Evolutionary conservation across 2,329 filamentous ascomycete species (phyloP).

Genomic region (Aspergillus thermomutatus): DNA sequence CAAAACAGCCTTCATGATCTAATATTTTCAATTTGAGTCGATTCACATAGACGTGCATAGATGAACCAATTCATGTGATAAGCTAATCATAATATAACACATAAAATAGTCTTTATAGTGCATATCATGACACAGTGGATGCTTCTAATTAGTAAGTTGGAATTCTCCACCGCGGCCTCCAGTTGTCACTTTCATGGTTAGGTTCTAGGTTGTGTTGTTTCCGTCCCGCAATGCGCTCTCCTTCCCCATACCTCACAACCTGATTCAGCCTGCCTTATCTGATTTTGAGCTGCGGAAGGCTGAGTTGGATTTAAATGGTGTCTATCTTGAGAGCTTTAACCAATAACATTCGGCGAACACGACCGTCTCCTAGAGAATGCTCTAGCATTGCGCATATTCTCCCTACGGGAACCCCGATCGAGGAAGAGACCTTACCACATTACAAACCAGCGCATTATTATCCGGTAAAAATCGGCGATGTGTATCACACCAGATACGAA

Average conservation of each 20-base stretch:
- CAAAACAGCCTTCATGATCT: too few relatives aligned
- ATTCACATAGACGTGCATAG: too few relatives aligned
- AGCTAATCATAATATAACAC: too few relatives aligned
- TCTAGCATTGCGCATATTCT: slow-evolving; percentile 2
- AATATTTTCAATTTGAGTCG: too few relatives aligned
- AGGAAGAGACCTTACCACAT: slow-evolving; percentile 25
- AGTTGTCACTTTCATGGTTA: too few relatives aligned
- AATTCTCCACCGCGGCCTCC: too few relatives aligned
- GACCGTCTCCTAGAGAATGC: slow-evolving; percentile 2
- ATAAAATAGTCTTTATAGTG: too few relatives aligned
- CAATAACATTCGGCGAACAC: slow-evolving; percentile 3
- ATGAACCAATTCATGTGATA: too few relatives aligned
- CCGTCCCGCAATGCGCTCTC: too few relatives aligned
- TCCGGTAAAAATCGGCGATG: slow-evolving; percentile 33
- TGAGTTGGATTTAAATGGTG: neutral
- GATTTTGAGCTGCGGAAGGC: neutral
- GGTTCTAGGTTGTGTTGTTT: too few relatives aligned
- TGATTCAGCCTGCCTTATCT: neutral
- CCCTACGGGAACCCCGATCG: neutral
- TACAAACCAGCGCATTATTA: slow-evolving; percentile 37
- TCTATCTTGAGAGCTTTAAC: neutral
- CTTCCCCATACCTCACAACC: slow-evolving; percentile 6
- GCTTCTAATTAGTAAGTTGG: too few relatives aligned
- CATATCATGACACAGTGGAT: too few relatives aligned
- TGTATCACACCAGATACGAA: slow-evolving; percentile 35